phyloP scores from a whole-genome alignment of 441 rosid species.

The Populus hybrid region DNA sequence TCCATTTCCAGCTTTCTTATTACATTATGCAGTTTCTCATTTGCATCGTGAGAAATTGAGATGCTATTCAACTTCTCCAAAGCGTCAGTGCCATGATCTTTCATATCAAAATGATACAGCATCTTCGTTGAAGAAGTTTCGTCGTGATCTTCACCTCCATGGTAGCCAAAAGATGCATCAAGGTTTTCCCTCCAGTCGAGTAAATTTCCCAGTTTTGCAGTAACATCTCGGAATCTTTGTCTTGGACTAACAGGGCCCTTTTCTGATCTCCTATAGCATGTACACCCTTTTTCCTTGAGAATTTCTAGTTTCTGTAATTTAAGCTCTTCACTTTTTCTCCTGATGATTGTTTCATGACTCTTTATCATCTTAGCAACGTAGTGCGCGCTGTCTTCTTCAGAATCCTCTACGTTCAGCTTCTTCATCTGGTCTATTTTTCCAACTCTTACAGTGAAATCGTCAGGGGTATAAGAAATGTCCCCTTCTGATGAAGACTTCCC shows the following conservation, averaged over 20 bases:
- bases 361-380: slow-evolving; percentile 57
- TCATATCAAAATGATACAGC: not conserved
- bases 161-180: slow-evolving; percentile 18
- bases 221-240: slow-evolving; percentile 40
- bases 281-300: slow-evolving; percentile 21
- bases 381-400: slow-evolving; percentile 27
- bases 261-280: slow-evolving; percentile 23
- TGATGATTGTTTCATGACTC: slow-evolving; percentile 61
- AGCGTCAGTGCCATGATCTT: slow-evolving; percentile 11
- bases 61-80: slow-evolving; percentile 33
- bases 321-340: slow-evolving; percentile 43
- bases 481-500: slow-evolving; percentile 28
- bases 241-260: slow-evolving; percentile 28
- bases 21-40: slow-evolving; percentile 25
- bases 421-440: slow-evolving; percentile 10
- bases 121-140: slow-evolving; percentile 9
- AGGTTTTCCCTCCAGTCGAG: slow-evolving; percentile 31
- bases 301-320: slow-evolving; percentile 23
- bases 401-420: slow-evolving; percentile 4
- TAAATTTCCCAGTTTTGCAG: slow-evolving; percentile 39
- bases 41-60: slow-evolving; percentile 20
- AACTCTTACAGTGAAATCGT: slow-evolving; percentile 5
- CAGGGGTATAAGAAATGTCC: not conserved
- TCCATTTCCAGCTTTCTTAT: slow-evolving; percentile 31
- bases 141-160: slow-evolving; percentile 10